phyloP scores from a whole-genome alignment of 352 stramenopile species.

The Phytophthora quininea region DNA sequence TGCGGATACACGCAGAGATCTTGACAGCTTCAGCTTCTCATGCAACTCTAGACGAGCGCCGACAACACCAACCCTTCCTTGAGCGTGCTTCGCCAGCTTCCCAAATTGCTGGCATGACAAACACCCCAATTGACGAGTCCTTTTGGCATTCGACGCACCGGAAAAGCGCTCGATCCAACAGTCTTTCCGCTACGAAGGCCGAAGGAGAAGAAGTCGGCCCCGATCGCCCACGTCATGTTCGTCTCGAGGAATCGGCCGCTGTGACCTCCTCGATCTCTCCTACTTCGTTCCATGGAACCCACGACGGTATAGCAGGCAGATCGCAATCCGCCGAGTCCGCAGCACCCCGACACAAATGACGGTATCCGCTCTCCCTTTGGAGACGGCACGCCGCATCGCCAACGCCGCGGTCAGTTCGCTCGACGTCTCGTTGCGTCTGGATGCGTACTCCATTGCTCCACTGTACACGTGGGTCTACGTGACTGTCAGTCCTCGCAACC shows the following conservation, averaged over 20 bases:
- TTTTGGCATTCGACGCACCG: too few relatives aligned
- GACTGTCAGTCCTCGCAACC: neutral
- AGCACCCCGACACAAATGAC: neutral
- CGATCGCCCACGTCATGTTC: too few relatives aligned
- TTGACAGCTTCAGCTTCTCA: too few relatives aligned
- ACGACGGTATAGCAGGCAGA: neutral
- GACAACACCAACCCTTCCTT: too few relatives aligned
- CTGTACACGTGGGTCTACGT: constrained; percentile 25
- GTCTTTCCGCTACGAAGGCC: too few relatives aligned
- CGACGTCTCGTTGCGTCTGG: constrained; percentile 15
- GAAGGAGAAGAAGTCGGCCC: too few relatives aligned
- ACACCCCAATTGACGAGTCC: too few relatives aligned
- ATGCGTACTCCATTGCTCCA: constrained; percentile 11
- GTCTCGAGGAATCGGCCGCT: neutral
- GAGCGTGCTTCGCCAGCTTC: too few relatives aligned
- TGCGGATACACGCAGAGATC: too few relatives aligned
- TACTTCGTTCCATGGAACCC: neutral
- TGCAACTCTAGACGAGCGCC: too few relatives aligned
- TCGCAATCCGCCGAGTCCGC: neutral
- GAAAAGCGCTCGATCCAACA: too few relatives aligned
- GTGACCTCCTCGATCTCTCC: neutral
- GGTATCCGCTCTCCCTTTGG: constrained; percentile 13
- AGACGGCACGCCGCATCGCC: constrained; percentile 19
- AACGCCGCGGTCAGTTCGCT: constrained; percentile 14
- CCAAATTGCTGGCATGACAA: too few relatives aligned